phyloP scores from a whole-genome alignment of 164 flowering plant species.

The Umbellularia californica region DNA sequence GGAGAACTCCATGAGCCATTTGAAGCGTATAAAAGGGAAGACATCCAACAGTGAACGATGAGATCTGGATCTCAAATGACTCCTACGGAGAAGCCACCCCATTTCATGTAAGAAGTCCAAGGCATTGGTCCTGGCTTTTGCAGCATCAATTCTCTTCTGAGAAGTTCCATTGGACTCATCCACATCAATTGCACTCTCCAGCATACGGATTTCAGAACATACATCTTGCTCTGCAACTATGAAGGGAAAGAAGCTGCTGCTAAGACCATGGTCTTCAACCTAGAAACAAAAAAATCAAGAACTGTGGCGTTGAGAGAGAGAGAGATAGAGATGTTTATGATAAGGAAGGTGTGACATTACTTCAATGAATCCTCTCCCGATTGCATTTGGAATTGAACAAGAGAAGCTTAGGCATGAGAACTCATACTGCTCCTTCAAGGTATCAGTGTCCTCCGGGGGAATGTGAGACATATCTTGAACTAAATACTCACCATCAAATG shows the following conservation, averaged over 20 bases:
- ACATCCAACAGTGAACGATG: conserved; percentile 25
- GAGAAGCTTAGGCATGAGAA: conserved; percentile 49
- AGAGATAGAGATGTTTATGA: not conserved
- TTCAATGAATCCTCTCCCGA: conserved; percentile 89
- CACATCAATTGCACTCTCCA: conserved; percentile 52
- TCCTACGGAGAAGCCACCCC: conserved; percentile 87
- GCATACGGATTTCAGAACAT: conserved; percentile 65
- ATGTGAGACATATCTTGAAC: conserved; percentile 40
- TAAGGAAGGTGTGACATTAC: conserved; percentile 22
- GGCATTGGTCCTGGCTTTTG: conserved; percentile 42
- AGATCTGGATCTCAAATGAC: conserved; percentile 32
- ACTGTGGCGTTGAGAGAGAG: not conserved
- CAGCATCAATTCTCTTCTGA: conserved; percentile 8
- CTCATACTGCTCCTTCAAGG: conserved; percentile 33
- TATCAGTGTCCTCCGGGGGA: conserved; percentile 30
- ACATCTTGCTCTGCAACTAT: conserved; percentile 73
- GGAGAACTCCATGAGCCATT: conserved; percentile 75
- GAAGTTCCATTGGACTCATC: conserved; percentile 21
- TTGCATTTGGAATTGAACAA: conserved; percentile 50
- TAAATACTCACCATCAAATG: conserved; percentile 66
- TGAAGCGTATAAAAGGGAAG: conserved; percentile 53
- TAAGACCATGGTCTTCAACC: conserved; percentile 76
- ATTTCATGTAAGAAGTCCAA: conserved; percentile 69
- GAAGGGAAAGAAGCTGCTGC: conserved; percentile 76
- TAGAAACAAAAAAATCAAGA: conserved; percentile 16